Base-by-base conservation (phyloP, 83 land plant genomes). In the Picea engelmannii region DNA sequence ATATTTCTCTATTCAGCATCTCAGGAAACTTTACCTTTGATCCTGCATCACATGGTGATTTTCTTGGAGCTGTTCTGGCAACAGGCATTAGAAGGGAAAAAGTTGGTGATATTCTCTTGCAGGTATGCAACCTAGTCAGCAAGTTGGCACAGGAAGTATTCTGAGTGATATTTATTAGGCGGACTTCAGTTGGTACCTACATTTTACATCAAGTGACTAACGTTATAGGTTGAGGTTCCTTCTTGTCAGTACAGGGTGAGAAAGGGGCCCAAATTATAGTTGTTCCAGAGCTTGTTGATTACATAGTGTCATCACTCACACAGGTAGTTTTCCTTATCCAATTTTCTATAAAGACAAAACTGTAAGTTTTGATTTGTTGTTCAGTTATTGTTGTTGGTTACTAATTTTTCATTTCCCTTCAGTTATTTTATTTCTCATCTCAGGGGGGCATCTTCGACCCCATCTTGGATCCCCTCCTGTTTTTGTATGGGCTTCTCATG, bases 1-100 rank as follows among this genome's bases (percentile, higher is more conserved):
- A 60, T 78, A 35, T 70, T 76, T 15, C 23, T 35, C 76, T 12
- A 73, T n/a, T 74, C 91, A 97, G 99, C 81, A 89, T 97, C 75
- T 78, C 93, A 69, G 99, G 99, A 38, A 96, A 95, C 81, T 97
- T 97, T 84, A 81, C 71, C 52, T 92, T 89, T 83, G 92, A 90
- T 76, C 88, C 94, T 69, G 95, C 94, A 76, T 78, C 89, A 47
- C 99, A 97, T 91, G 95, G 98, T 9, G 98, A 95, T 78, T 95
- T 97, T 82, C 95, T 97, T 81, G 99, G 99, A 44, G 83, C 99
- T 21, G 89, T 97, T 82, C 90, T 97, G 81, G 94, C 91, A 11
- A 92, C 95, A 31, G 99, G 99, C 15, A 93, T 97, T 82, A 88
- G 80, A 52, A 92, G 99, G 66, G 99, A 94, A 38, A 95, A 91